These are phyloP conservation scores for Lodderomyces beijingensis DNA, from an alignment of 1,139 yeast genomes.

Conservation along the genomic window DNA sequence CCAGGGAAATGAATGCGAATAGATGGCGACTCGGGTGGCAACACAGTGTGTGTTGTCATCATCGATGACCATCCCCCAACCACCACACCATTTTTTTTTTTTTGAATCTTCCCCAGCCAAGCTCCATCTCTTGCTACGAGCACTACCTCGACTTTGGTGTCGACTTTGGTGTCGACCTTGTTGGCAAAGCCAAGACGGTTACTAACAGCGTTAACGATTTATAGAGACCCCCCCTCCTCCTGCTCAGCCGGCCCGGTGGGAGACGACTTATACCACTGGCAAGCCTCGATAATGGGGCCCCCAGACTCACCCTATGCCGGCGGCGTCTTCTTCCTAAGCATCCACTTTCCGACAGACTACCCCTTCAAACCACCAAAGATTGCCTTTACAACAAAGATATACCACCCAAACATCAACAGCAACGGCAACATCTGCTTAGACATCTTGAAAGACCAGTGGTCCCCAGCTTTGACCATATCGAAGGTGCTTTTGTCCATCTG, in stretches of 20 bases:
- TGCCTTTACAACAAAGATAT: conserved; percentile 83
- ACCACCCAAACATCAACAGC: conserved; percentile 87
- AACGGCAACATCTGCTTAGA: conserved; percentile 86
- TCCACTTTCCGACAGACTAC: conserved; percentile 92
- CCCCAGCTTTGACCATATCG: conserved; percentile 86
- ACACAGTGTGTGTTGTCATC: too few species aligned
- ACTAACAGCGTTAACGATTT: too few species aligned
- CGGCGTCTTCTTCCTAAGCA: conserved; percentile 86
- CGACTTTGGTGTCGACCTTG: too few species aligned
- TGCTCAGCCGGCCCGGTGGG: conserved; percentile 99
- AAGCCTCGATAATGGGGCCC: conserved; percentile 95
- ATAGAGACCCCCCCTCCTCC: conserved; percentile 96
- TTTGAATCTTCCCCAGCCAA: too few species aligned
- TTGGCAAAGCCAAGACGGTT: too few species aligned
- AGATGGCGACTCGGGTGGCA: too few species aligned
- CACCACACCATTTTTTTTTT: too few species aligned
- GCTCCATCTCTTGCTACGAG: too few species aligned
- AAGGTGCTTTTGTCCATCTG: conserved; percentile 86
- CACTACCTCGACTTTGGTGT: too few species aligned
- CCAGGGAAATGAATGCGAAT: too few species aligned
- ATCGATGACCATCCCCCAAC: too few species aligned
- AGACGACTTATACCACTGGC: conserved; percentile 95
- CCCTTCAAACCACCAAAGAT: conserved; percentile 95
- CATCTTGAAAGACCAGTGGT: conserved; percentile 85
- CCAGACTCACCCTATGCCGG: conserved; percentile 92